Percentiles rank a stretch among this genome's conserved stretches.
Evolutionary conservation across 2,329 filamentous ascomycete genomes (phyloP).

Genomic region (Botrytis deweyae): DNA sequence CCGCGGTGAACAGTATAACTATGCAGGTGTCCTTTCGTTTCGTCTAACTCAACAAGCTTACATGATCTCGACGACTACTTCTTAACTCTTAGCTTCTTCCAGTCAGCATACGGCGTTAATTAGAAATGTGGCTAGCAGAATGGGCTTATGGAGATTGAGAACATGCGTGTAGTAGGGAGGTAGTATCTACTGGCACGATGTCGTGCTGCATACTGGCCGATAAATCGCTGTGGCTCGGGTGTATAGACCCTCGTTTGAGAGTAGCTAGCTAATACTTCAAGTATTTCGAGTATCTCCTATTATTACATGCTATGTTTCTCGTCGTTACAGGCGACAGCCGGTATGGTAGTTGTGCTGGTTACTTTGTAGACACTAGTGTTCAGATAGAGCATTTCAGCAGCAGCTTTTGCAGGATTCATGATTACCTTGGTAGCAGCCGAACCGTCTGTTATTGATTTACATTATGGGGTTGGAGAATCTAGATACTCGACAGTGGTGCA

Average conservation of each 20-base stretch:
- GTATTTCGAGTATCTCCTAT: background rate
- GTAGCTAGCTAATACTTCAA: background rate
- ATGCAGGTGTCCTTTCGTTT: fast-evolving
- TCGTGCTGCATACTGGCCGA: background rate
- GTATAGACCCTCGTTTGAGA: fast-evolving
- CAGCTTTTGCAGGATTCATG: background rate
- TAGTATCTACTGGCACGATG: background rate
- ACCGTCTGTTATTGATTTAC: background rate
- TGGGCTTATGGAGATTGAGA: background rate
- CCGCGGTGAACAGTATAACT: too few relatives aligned
- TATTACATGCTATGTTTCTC: background rate
- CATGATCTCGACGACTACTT: background rate
- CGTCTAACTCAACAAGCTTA: background rate
- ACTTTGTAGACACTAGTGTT: background rate
- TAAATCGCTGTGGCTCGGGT: too few relatives aligned
- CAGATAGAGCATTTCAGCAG: background rate
- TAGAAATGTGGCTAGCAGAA: too few relatives aligned
- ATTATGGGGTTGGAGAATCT: background rate
- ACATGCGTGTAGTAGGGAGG: background rate
- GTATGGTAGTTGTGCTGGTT: background rate
- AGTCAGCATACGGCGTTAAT: background rate
- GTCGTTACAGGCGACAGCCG: fast-evolving
- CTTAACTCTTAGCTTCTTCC: background rate
- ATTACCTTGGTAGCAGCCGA: background rate
- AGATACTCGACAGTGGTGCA: background rate